Conservation (phyloP, 176 grass and related monocot species). For the Typha latifolia region DNA sequence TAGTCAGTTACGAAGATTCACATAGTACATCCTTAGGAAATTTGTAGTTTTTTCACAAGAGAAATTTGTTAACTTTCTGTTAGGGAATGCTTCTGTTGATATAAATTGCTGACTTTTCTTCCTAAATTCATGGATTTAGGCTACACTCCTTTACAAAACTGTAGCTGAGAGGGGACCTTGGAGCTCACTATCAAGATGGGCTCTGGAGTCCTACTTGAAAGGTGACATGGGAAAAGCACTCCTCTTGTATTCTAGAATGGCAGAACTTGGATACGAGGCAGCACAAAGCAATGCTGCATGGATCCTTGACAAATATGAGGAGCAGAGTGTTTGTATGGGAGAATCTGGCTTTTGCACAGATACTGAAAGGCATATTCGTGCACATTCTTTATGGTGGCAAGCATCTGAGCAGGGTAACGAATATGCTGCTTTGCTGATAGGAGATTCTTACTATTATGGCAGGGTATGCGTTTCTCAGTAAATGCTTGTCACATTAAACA, state of each 20-base stretch:
- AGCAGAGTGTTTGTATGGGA: slow-evolving; percentile 89
- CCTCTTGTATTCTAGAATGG: slow-evolving; percentile 95
- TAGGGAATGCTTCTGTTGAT: neutral
- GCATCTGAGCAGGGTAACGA: slow-evolving; percentile 99
- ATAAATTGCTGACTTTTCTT: neutral
- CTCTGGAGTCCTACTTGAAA: slow-evolving; percentile 93
- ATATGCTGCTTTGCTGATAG: slow-evolving; percentile 95
- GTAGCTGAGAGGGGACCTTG: slow-evolving; percentile 95
- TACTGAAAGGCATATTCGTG: slow-evolving; percentile 76
- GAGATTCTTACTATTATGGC: slow-evolving; percentile 98
- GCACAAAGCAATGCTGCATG: slow-evolving; percentile 99
- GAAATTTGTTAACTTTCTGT: neutral
- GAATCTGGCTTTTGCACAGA: slow-evolving; percentile 86
- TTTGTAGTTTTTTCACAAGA: neutral
- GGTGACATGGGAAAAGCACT: slow-evolving; percentile 92
- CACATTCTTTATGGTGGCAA: slow-evolving; percentile 99
- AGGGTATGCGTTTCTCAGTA: slow-evolving; percentile 42
- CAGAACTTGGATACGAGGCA: slow-evolving; percentile 94
- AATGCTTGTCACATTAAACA: neutral
- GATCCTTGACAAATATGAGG: slow-evolving; percentile 92
- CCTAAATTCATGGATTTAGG: slow-evolving; percentile 30
- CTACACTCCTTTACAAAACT: slow-evolving; percentile 81
- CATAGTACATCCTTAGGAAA: neutral
- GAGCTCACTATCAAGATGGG: slow-evolving; percentile 93
- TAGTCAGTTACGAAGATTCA: too few relatives aligned